Percentiles rank a stretch among this genome's conserved stretches.
phyloP scores from a whole-genome alignment of 148 eudicot species.

The Chenopodium album region DNA sequence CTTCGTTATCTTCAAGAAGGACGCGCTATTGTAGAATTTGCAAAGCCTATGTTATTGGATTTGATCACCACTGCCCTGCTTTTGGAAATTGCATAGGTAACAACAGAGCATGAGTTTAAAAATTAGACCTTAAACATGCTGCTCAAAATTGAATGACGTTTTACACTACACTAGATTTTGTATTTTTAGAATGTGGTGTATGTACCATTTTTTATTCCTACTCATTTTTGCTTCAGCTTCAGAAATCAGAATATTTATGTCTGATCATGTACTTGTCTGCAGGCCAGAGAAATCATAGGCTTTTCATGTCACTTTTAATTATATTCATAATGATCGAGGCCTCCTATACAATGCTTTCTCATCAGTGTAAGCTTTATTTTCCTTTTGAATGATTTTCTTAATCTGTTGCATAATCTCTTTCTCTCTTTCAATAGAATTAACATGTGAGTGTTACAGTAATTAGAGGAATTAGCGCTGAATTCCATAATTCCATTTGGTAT shows the following conservation, averaged over 20 bases:
- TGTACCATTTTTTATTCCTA: neutral
- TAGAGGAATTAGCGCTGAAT: no score
- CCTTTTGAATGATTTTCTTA: slow-evolving; percentile 1
- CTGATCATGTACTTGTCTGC: slow-evolving; percentile 23
- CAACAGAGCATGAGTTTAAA: slow-evolving; percentile 15
- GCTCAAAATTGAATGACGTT: neutral
- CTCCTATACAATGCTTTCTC: slow-evolving; percentile 45
- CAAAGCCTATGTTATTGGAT: slow-evolving; percentile 62
- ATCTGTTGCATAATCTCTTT: neutral
- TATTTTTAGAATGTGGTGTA: neutral
- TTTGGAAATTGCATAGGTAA: slow-evolving; percentile 92
- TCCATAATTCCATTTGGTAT: no score
- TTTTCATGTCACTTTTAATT: slow-evolving; percentile 54
- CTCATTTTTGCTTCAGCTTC: neutral
- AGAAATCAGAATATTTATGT: neutral
- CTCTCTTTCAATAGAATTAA: neutral
- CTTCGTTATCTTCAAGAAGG: slow-evolving; percentile 42
- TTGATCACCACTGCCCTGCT: slow-evolving; percentile 94
- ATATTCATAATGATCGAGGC: slow-evolving; percentile 57
- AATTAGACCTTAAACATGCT: neutral
- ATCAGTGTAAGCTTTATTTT: slow-evolving; percentile 48
- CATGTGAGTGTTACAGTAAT: neutral
- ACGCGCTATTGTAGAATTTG: slow-evolving; percentile 67
- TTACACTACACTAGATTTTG: neutral
- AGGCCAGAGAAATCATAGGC: slow-evolving; percentile 60